phyloP scores from a whole-genome alignment of 73 alveolate species.

The Paramecium octaurelia region DNA sequence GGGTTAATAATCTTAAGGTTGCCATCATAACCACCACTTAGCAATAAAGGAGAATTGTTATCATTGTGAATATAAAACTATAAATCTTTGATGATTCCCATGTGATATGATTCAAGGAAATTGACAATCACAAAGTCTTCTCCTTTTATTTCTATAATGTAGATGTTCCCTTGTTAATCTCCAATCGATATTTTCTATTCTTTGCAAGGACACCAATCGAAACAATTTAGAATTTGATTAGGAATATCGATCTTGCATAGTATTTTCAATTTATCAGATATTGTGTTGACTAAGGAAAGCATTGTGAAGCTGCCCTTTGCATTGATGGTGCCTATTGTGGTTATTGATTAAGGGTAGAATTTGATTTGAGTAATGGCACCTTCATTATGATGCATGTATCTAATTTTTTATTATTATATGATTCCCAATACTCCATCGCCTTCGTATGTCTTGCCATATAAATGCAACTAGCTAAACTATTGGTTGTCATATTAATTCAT shows the following conservation, averaged over 20 bases:
- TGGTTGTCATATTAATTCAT: background rate
- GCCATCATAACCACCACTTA: slow-evolving; percentile 40
- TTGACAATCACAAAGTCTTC: background rate
- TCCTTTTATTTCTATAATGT: background rate
- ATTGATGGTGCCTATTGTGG: background rate
- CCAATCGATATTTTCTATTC: background rate
- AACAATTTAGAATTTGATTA: background rate
- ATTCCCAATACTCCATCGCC: background rate
- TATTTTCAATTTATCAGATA: background rate
- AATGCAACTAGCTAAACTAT: background rate
- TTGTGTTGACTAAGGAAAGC: background rate
- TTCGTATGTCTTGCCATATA: background rate
- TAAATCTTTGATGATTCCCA: slow-evolving; percentile 14
- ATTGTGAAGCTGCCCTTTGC: slow-evolving; percentile 12
- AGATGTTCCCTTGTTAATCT: background rate
- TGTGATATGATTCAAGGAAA: background rate
- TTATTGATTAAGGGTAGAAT: background rate
- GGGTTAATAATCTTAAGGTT: slow-evolving; percentile 13
- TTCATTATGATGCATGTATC: background rate
- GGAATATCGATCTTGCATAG: background rate
- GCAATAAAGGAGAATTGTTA: background rate
- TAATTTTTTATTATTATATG: background rate
- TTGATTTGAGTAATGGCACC: background rate
- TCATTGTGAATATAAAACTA: slow-evolving; percentile 45
- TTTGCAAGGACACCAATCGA: slow-evolving; percentile 26